A percentile compares a stretch with the other conserved stretches of the same genome.
Evolutionary conservation across 2,329 filamentous ascomycete genomes (phyloP).

Genomic region (Xylariaceae sp.): DNA sequence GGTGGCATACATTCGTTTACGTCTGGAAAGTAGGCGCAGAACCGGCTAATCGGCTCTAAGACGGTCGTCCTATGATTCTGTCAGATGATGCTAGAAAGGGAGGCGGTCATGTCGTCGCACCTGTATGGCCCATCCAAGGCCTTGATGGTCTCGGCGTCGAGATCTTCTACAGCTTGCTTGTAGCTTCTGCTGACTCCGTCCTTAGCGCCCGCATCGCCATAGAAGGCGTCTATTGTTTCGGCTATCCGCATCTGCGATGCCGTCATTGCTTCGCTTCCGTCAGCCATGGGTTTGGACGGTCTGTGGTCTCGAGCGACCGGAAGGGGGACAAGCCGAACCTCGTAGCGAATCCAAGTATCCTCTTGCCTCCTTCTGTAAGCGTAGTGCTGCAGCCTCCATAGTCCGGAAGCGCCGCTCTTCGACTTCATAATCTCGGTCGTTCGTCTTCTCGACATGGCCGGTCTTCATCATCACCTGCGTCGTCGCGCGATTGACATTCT

Average conservation of each 20-base stretch:
- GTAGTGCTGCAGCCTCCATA: conserved; percentile 89
- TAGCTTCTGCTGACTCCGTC: conserved; percentile 96
- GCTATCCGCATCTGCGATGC: conserved; percentile 99
- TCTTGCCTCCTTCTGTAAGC: conserved; percentile 95
- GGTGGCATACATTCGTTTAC: conserved; percentile 82
- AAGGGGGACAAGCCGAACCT: conserved; percentile 45
- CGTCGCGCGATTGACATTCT: conserved; percentile 96
- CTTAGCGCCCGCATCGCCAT: conserved; percentile 88
- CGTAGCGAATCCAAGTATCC: conserved; percentile 94
- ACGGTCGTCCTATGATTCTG: conserved; percentile 65
- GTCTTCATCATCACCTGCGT: conserved; percentile 99
- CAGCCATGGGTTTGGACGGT: no score
- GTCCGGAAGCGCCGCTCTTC: conserved; percentile 95
- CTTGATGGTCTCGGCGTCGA: conserved; percentile 98
- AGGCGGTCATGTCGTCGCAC: no score
- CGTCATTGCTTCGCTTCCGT: conserved; percentile 61
- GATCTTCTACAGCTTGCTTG: conserved; percentile 95
- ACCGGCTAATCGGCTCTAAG: conserved; percentile 88
- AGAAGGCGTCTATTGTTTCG: conserved; percentile 98
- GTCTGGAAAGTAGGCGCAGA: conserved; percentile 97
- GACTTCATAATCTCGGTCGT: conserved; percentile 97
- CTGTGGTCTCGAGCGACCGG: no score
- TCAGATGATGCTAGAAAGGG: no score
- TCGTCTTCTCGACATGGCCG: conserved; percentile 96
- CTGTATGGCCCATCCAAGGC: conserved; percentile 93